These are phyloP conservation scores for Berberis thunbergii DNA, from an alignment of 164 flowering plant genomes.

Conservation along the genomic window DNA sequence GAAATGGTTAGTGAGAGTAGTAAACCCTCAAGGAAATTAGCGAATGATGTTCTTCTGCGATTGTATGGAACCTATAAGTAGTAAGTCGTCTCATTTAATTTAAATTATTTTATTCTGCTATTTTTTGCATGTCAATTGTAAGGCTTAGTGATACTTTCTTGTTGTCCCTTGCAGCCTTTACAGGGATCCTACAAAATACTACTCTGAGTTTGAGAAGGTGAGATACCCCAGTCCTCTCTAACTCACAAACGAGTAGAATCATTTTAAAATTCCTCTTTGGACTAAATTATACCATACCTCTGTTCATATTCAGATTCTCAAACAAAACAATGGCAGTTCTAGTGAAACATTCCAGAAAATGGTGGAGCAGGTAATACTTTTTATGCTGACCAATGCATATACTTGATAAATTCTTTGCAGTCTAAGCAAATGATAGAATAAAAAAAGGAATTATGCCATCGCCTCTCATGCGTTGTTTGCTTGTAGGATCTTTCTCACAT, in stretches of 20 bases:
- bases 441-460: no score
- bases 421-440: no score
- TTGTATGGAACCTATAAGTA: conserved; percentile 55
- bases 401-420: background rate
- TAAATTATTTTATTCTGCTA: conserved; percentile 15
- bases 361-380: conserved; percentile 34
- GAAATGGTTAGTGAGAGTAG: conserved; percentile 16
- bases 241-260: background rate
- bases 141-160: background rate
- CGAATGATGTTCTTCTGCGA: conserved; percentile 45
- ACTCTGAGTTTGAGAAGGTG: conserved; percentile 43
- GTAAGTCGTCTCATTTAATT: conserved; percentile 22
- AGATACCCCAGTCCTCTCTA: conserved; percentile 5
- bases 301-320: conserved; percentile 25
- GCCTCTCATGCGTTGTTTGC: background rate
- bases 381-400: background rate
- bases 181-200: conserved; percentile 32
- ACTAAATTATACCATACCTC: background rate
- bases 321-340: conserved; percentile 28
- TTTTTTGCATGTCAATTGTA: background rate
- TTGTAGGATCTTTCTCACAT: conserved; percentile 15
- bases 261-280: background rate
- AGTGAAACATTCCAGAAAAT: conserved; percentile 32
- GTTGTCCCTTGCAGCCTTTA: conserved; percentile 34
- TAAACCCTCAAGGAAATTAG: conserved; percentile 25